Conservation (phyloP, 106 monocot genomes). For the Allium fistulosum region DNA sequence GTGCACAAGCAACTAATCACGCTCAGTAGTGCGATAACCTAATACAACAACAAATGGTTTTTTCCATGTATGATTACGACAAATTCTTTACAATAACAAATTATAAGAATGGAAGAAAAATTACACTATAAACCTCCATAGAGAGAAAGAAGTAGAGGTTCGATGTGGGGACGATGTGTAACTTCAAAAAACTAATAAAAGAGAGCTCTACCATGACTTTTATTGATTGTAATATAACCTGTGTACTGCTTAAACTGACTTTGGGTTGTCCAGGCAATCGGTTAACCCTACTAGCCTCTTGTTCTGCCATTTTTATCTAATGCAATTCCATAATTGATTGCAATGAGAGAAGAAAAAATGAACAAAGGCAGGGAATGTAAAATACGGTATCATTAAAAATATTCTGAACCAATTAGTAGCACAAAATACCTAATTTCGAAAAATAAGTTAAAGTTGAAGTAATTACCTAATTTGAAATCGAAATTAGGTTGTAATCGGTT, state of each 20-base stretch:
- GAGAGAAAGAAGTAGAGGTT: conserved; percentile 8
- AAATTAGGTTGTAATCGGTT: too few relatives aligned
- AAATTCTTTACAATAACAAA: too few relatives aligned
- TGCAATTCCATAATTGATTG: background rate
- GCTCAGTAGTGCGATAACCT: conserved; percentile 92
- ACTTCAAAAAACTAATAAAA: conserved; percentile 10
- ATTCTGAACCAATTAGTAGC: too few relatives aligned
- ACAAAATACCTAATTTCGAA: too few relatives aligned
- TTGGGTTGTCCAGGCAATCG: background rate
- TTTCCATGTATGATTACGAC: too few relatives aligned
- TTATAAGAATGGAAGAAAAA: too few relatives aligned
- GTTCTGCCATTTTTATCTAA: background rate
- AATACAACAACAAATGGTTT: conserved; percentile 69
- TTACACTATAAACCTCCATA: background rate
- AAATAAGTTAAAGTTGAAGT: too few relatives aligned
- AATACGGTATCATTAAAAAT: too few relatives aligned
- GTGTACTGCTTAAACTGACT: conserved; percentile 4
- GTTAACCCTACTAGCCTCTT: background rate
- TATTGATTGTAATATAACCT: background rate
- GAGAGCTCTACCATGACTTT: conserved; percentile 9
- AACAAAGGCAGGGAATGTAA: background rate
- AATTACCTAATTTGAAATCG: too few relatives aligned
- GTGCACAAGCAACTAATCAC: conserved; percentile 65
- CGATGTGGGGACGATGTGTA: conserved; percentile 1
- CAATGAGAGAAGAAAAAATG: background rate